phyloP scores from a whole-genome alignment of 768 basidiomycete species.

The Harrya chromipes region DNA sequence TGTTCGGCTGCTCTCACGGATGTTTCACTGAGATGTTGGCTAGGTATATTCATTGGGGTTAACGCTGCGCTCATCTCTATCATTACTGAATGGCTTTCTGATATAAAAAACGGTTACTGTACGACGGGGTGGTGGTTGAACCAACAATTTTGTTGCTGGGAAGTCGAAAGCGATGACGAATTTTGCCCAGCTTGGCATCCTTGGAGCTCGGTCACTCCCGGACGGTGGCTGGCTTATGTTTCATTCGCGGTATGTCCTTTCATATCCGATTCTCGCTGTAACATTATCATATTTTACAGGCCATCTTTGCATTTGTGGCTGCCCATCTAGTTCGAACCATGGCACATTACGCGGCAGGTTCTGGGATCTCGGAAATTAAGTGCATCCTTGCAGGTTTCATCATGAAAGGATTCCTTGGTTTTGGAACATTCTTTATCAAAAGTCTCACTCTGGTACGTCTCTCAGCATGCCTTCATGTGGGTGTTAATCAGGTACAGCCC shows the following conservation, averaged over 20 bases:
- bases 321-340: conserved; percentile 85
- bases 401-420: conserved; percentile 93
- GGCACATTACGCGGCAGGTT: conserved; percentile 95
- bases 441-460: conserved; percentile 81
- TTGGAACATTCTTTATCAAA: conserved; percentile 90
- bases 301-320: conserved; percentile 77
- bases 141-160: conserved; percentile 98
- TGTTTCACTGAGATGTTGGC: conserved; percentile 4
- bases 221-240: conserved; percentile 85
- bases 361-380: conserved; percentile 98
- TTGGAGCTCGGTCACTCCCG: conserved; percentile 73
- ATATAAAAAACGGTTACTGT: conserved; percentile 97
- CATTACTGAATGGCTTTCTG: conserved; percentile 94
- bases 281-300: conserved; percentile 42
- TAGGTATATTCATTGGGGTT: conserved; percentile 87
- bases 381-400: conserved; percentile 96
- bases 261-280: neutral
- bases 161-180: conserved; percentile 79
- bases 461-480: neutral
- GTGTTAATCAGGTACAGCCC: conserved; percentile 54
- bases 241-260: conserved; percentile 72
- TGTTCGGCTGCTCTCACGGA: neutral
- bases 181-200: conserved; percentile 90
- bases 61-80: conserved; percentile 97
- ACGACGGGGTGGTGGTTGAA: conserved; percentile 98